These are phyloP conservation scores for Phytophthora tubulina DNA, from an alignment of 352 stramenopile species.

Conservation along the genomic window DNA sequence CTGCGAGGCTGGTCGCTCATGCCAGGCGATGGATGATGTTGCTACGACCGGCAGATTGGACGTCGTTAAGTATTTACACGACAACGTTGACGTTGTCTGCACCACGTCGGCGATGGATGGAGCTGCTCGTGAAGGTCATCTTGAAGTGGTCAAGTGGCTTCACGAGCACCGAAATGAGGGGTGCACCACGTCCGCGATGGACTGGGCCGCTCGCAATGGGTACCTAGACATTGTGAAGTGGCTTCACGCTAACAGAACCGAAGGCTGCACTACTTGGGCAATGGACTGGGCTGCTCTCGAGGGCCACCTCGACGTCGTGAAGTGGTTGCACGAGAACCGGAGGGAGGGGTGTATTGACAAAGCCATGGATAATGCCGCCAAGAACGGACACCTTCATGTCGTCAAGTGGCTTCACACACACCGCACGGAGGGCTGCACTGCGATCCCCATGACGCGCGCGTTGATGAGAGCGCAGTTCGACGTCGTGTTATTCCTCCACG, in stretches of 20 bases:
- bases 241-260: constrained; percentile 21
- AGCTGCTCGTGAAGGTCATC: constrained; percentile 29
- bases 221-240: constrained; percentile 23
- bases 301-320: constrained; percentile 28
- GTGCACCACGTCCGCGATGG: constrained; percentile 34
- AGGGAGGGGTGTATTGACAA: constrained; percentile 37
- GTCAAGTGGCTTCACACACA: constrained; percentile 37
- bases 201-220: constrained; percentile 28
- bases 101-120: constrained; percentile 31
- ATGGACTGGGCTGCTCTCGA: constrained; percentile 30
- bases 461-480: constrained; percentile 26
- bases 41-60: constrained; percentile 22
- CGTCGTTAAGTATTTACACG: constrained; percentile 23
- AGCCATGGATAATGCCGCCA: constrained; percentile 39
- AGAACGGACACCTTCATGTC: constrained; percentile 31
- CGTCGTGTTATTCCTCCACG: constrained; percentile 34
- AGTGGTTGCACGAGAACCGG: constrained; percentile 36
- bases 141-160: constrained; percentile 35
- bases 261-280: constrained; percentile 25
- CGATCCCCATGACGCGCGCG: constrained; percentile 20
- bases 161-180: constrained; percentile 33
- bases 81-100: constrained; percentile 4
- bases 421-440: constrained; percentile 20
- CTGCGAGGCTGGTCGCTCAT: background rate
- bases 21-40: constrained; percentile 28